These are phyloP conservation scores for Tetragonia tetragonoides DNA, from an alignment of 148 eudicot species.

Conservation along the genomic window DNA sequence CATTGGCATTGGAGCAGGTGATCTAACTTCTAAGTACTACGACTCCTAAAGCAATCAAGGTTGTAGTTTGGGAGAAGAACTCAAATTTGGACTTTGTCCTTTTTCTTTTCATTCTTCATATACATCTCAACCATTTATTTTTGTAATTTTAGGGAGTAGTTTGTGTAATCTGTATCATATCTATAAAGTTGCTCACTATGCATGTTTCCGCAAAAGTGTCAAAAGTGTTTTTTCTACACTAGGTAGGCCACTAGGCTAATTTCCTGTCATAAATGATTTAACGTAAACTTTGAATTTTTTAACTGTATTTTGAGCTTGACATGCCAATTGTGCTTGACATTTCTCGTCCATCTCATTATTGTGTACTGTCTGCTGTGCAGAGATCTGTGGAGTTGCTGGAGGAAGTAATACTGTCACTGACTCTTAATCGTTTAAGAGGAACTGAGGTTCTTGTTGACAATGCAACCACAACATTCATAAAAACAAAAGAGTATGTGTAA, in stretches of 20 bases:
- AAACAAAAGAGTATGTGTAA: constrained; percentile 66
- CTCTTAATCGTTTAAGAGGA: constrained; percentile 76
- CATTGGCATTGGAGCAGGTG: background rate
- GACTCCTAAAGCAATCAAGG: background rate
- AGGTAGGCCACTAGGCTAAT: too few species aligned
- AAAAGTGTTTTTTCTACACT: background rate
- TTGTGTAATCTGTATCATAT: background rate
- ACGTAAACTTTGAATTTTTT: background rate
- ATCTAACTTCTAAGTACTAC: background rate
- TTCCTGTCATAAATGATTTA: background rate
- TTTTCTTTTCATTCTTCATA: background rate
- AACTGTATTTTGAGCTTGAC: background rate
- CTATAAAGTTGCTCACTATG: background rate
- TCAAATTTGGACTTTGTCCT: background rate
- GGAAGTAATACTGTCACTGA: constrained; percentile 78
- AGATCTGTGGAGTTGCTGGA: constrained; percentile 81
- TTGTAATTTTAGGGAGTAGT: background rate
- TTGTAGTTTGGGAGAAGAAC: background rate
- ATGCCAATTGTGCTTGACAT: background rate
- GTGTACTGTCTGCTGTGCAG: constrained; percentile 36
- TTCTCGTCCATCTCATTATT: background rate
- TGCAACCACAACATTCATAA: constrained; percentile 70
- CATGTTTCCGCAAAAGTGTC: background rate
- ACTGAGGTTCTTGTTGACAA: constrained; percentile 42
- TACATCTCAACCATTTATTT: background rate